Evolutionary conservation across 1,139 yeast genomes (phyloP).

Genomic region (Suhomyces kunorum): DNA sequence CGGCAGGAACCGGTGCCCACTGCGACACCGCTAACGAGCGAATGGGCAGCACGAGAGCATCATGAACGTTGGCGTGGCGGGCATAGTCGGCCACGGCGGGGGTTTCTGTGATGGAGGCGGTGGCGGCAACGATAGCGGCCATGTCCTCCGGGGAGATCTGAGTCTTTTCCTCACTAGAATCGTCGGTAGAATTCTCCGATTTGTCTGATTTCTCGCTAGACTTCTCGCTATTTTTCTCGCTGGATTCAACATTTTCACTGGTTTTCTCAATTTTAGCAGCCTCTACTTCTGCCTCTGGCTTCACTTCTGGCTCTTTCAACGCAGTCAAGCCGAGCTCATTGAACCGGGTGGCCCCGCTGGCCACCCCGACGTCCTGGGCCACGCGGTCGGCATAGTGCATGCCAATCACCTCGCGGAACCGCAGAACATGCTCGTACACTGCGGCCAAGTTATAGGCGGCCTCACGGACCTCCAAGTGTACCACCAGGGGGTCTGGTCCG

Average conservation of each 20-base stretch:
- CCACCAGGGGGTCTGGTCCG: slow-evolving; percentile 19
- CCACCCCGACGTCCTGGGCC: slow-evolving; percentile 24
- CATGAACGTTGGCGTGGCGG: slow-evolving; percentile 25
- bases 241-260: too few species aligned
- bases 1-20: slow-evolving; percentile 86
- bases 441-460: slow-evolving; percentile 42
- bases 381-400: slow-evolving; percentile 43
- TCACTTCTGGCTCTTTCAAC: slow-evolving; percentile 20
- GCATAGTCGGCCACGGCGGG: slow-evolving; percentile 13
- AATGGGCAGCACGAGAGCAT: slow-evolving; percentile 42
- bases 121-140: slow-evolving; percentile 14
- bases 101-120: slow-evolving; percentile 11
- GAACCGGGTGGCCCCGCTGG: slow-evolving; percentile 28
- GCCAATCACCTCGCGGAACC: slow-evolving; percentile 48
- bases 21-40: slow-evolving; percentile 65
- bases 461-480: slow-evolving; percentile 30
- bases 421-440: slow-evolving; percentile 42
- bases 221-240: background rate
- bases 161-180: too few species aligned
- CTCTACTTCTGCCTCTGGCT: slow-evolving; percentile 4
- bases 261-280: background rate
- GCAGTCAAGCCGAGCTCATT: slow-evolving; percentile 32
- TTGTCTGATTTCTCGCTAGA: background rate
- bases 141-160: slow-evolving; percentile 21
- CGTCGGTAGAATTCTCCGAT: slow-evolving; percentile 14